Percentiles rank a stretch among this genome's conserved stretches.
Conservation (phyloP, 192 early-diverging fungal species). For the Backusella mclennaniae region DNA sequence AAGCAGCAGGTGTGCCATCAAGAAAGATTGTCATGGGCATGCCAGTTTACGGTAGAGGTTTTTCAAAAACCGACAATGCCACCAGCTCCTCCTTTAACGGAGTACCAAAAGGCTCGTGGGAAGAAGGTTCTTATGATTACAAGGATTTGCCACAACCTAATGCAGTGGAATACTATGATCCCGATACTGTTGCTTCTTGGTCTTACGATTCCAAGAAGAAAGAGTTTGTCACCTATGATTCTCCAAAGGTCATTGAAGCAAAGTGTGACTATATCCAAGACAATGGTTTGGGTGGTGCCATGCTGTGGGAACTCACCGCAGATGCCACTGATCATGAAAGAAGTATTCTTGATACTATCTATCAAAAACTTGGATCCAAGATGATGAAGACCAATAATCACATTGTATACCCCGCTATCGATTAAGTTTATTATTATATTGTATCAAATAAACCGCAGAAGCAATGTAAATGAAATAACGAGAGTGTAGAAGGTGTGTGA, state of each 20-base stretch:
- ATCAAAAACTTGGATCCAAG: slow-evolving; percentile 11
- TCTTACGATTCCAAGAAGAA: slow-evolving; percentile 67
- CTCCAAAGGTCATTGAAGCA: slow-evolving; percentile 55
- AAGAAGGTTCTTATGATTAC: slow-evolving; percentile 91
- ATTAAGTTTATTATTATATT: background rate
- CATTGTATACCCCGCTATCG: slow-evolving; percentile 34
- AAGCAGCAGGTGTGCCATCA: slow-evolving; percentile 76
- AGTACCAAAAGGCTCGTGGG: slow-evolving; percentile 82
- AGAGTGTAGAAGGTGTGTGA: too few relatives aligned
- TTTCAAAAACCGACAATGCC: slow-evolving; percentile 71
- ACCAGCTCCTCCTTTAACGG: slow-evolving; percentile 65
- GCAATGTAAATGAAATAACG: too few relatives aligned
- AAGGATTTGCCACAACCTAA: slow-evolving; percentile 69
- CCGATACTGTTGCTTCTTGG: slow-evolving; percentile 68
- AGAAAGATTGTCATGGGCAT: slow-evolving; percentile 89
- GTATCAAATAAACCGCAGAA: background rate
- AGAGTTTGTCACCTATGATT: slow-evolving; percentile 87
- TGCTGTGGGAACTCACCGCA: slow-evolving; percentile 77
- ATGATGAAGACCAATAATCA: slow-evolving; percentile 46
- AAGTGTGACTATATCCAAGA: slow-evolving; percentile 69
- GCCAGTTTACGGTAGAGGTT: slow-evolving; percentile 90
- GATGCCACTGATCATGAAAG: slow-evolving; percentile 42
- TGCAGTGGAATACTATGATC: slow-evolving; percentile 75
- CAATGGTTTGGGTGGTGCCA: slow-evolving; percentile 63
- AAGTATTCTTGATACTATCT: slow-evolving; percentile 39